Evolutionary conservation across 768 basidiomycete genomes (phyloP).

Genomic region (Dioszegia hungarica): DNA sequence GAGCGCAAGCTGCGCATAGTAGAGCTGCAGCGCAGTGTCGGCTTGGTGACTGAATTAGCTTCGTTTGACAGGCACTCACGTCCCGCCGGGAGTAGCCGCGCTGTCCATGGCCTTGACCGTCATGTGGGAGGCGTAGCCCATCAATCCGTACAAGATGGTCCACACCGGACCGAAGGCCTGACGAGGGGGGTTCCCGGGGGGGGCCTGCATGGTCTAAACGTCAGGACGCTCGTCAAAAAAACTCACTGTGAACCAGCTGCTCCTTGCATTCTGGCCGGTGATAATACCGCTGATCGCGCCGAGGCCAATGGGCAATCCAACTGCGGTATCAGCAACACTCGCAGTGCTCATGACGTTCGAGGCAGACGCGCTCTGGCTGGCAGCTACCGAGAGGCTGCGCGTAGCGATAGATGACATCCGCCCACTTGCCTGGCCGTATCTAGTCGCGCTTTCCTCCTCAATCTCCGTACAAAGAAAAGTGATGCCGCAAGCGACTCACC

Average conservation of each 20-base stretch:
- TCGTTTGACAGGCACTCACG: constrained; percentile 48
- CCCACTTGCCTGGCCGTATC: no score
- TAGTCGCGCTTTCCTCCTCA: no score
- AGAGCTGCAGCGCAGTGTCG: constrained; percentile 56
- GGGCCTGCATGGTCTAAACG: constrained; percentile 54
- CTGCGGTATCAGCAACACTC: no score
- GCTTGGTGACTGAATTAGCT: constrained; percentile 50
- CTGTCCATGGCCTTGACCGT: constrained; percentile 58
- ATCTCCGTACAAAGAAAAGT: no score
- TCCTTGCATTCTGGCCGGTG: constrained; percentile 54
- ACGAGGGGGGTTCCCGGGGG: constrained; percentile 57
- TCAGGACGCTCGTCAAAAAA: neutral
- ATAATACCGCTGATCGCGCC: constrained; percentile 57
- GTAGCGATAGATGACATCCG: no score
- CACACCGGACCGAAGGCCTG: constrained; percentile 58
- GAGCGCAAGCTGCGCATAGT: constrained; percentile 60
- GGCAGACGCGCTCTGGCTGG: no score
- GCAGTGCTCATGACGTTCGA: no score
- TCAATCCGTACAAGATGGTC: constrained; percentile 40
- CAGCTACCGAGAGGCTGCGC: no score
- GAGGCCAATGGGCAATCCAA: constrained; percentile 59
- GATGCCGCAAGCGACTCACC: no score
- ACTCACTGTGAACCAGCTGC: constrained; percentile 61
- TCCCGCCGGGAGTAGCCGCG: constrained; percentile 50
- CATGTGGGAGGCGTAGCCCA: constrained; percentile 67